A percentile compares a stretch with the other conserved stretches of the same genome.
phyloP scores from a whole-genome alignment of 1,139 yeast species.

The Blastobotrys proliferans region DNA sequence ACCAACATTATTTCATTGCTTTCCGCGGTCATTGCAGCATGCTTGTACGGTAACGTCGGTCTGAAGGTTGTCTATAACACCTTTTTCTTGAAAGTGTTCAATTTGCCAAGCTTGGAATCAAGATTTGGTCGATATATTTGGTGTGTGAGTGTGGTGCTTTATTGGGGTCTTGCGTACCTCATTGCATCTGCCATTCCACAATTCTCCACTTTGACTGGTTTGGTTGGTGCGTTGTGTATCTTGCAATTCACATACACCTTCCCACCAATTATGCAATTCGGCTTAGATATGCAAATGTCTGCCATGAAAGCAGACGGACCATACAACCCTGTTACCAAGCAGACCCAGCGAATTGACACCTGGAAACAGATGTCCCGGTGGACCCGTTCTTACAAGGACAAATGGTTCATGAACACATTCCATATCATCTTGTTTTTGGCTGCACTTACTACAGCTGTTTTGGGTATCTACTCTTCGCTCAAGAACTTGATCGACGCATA shows the following conservation, averaged over 20 bases:
- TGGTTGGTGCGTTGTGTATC: slow-evolving; percentile 50
- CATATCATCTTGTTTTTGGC: slow-evolving; percentile 37
- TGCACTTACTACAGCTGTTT: slow-evolving; percentile 37
- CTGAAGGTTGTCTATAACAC: slow-evolving; percentile 42
- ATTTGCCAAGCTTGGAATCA: slow-evolving; percentile 34
- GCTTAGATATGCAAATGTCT: slow-evolving; percentile 36
- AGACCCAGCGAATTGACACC: slow-evolving; percentile 33
- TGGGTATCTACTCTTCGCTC: slow-evolving; percentile 37
- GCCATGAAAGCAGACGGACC: slow-evolving; percentile 36
- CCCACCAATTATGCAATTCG: slow-evolving; percentile 40
- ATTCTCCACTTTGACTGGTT: slow-evolving; percentile 44
- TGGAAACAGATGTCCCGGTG: slow-evolving; percentile 37
- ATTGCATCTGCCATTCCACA: slow-evolving; percentile 55
- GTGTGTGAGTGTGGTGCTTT: slow-evolving; percentile 36
- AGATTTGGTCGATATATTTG: slow-evolving; percentile 37
- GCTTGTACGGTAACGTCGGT: slow-evolving; percentile 44
- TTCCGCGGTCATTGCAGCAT: slow-evolving; percentile 43
- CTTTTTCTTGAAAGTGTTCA: slow-evolving; percentile 34
- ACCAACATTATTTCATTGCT: slow-evolving; percentile 39
- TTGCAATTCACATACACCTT: slow-evolving; percentile 46
- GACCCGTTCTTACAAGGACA: slow-evolving; percentile 30
- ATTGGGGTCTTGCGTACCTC: slow-evolving; percentile 44
- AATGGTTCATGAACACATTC: slow-evolving; percentile 26
- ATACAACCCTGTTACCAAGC: slow-evolving; percentile 33
- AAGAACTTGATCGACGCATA: slow-evolving; percentile 20